Evolutionary conservation across 176 grass and related monocot genomes (phyloP).

Genomic region (Cenchrus purpureus): DNA sequence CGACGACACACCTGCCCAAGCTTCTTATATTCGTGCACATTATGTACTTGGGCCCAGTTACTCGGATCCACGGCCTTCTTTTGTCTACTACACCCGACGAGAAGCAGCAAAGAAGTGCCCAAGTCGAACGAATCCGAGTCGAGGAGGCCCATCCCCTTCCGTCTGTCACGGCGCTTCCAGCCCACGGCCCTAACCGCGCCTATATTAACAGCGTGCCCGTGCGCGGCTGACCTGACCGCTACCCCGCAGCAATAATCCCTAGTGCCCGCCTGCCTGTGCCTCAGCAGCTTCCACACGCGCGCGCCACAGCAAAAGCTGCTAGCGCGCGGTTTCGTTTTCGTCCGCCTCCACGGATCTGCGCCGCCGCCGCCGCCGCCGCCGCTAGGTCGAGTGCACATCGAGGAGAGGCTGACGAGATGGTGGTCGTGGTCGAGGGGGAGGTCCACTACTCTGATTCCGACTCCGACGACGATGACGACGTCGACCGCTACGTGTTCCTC

Average conservation of each 20-base stretch:
- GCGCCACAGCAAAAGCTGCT: neutral
- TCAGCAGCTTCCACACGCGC: neutral
- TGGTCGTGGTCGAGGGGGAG: neutral
- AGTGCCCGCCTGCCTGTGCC: neutral
- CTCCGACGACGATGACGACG: conserved; percentile 21
- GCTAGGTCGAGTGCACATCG: neutral
- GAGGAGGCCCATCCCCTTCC: neutral
- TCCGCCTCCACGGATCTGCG: neutral
- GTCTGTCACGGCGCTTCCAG: neutral
- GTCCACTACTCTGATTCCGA: neutral
- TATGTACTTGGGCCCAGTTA: conserved; percentile 9
- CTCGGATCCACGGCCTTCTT: neutral
- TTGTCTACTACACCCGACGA: too few relatives aligned
- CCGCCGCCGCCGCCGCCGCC: neutral
- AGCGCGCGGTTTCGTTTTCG: neutral
- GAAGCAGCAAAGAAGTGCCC: neutral
- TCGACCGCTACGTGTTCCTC: conserved; percentile 51
- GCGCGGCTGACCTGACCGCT: neutral
- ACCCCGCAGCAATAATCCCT: conserved; percentile 9
- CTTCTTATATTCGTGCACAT: too few relatives aligned
- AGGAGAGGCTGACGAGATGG: neutral
- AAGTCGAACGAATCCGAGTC: neutral
- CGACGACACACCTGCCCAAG: too few relatives aligned
- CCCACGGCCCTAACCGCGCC: neutral
- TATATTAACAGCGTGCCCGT: neutral